Evolutionary conservation across 148 eudicot genomes (phyloP), one percentile per base, ranked within the genome.

Genomic region (Vaccinium macrocarpon): DNA sequence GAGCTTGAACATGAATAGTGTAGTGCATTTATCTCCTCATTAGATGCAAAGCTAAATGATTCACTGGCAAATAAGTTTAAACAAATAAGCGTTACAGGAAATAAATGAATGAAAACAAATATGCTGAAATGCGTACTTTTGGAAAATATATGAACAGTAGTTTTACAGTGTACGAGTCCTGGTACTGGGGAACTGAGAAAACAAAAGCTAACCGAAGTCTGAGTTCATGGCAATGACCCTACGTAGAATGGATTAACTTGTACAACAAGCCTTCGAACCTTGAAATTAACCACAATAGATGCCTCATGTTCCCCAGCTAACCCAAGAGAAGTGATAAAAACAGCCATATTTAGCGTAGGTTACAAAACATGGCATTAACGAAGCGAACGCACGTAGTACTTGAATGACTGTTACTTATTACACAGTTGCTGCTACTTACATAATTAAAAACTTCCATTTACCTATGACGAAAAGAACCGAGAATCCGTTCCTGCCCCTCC

Each of bases 371-470:
- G 15, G 73, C 42, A 29, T 11, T 11, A 5, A 29, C 38, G 19
- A 29, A 13, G 73, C 1, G 73, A 27, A 68, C 18, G 18, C 0
- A 0, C 27, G 73, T 11, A 66, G 38, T 32, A 68, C 73, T 68
- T 32, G 64, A 61, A 61, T 32, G 81, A 66, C 68, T 79, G 50
- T 79, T 14, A 27, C 81, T 79, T 79, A 79, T 79, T 29, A 68
- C 46, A 78, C 61, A 32, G 56, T 78, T 27, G 16, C 21, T 29
- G 81, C 32, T 52, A 53, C 62, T 38, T 55, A 25, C 62, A 52
- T 51, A 14, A 76, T 23, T 11, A 29, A 8, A 14, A 35, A 5
- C 3, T 49, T 79, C 11, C 73, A 27, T 32, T 16, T n/a, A 55
- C 66, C 61, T 55, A 16, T 29, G 48, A 9, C 19, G 7, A 53